A percentile compares a stretch with the other conserved stretches of the same genome.
Conservation (phyloP, 2,329 filamentous ascomycete species). For the Phialophora tarda region DNA sequence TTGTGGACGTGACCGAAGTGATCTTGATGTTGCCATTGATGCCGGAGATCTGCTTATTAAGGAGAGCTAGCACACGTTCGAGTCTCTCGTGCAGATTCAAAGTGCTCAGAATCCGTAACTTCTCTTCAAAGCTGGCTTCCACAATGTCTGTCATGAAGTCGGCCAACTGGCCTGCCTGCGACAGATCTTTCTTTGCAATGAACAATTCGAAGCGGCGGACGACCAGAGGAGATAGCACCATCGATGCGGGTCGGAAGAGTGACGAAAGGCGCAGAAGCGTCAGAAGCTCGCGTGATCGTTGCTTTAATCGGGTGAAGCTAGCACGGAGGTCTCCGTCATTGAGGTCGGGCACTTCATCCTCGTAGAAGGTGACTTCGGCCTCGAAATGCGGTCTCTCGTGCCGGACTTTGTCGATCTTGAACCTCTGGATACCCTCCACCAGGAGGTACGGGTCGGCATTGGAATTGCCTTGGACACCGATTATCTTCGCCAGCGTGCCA, state of each 20-base stretch:
- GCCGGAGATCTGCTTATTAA: conserved; percentile 78
- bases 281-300: conserved; percentile 82
- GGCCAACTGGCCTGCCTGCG: conserved; percentile 82
- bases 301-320: conserved; percentile 79
- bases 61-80: conserved; percentile 78
- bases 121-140: conserved; percentile 87
- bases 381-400: conserved; percentile 87
- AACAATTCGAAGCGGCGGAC: conserved; percentile 85
- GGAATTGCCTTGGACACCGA: conserved; percentile 75
- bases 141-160: conserved; percentile 97
- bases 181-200: conserved; percentile 79
- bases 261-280: conserved; percentile 83
- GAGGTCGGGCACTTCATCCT: conserved; percentile 60
- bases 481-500: conserved; percentile 80
- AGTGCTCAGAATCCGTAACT: conserved; percentile 82
- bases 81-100: conserved; percentile 78
- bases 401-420: conserved; percentile 74
- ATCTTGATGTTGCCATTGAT: conserved; percentile 90
- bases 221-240: conserved; percentile 78
- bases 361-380: conserved; percentile 73
- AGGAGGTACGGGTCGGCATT: conserved; percentile 79
- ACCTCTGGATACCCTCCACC: conserved; percentile 81
- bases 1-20: conserved; percentile 73
- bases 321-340: conserved; percentile 70
- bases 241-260: conserved; percentile 73